Evolutionary conservation across 2,329 filamentous ascomycete genomes (phyloP).

Genomic region (Pleoardoris graminearum): DNA sequence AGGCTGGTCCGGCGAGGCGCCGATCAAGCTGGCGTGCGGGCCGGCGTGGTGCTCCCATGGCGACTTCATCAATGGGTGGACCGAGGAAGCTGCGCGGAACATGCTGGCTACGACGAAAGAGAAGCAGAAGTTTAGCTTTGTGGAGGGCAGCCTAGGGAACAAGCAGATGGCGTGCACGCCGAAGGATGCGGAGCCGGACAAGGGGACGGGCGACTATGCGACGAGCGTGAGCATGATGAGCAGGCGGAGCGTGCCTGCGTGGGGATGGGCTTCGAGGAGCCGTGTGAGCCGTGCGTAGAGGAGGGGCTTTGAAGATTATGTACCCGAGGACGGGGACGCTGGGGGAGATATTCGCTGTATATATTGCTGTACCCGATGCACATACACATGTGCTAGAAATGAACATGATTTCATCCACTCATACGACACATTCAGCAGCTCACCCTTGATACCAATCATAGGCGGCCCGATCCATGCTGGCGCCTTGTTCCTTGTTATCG

Average conservation of each 20-base stretch:
- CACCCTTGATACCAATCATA: no score
- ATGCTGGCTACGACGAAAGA: conserved; percentile 46
- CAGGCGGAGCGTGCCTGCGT: conserved; percentile 14
- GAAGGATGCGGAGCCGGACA: conserved; percentile 47
- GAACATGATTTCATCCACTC: background rate
- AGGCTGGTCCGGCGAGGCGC: conserved; percentile 52
- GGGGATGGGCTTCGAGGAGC: conserved; percentile 14
- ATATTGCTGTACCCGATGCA: conserved; percentile 6
- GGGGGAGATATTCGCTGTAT: background rate
- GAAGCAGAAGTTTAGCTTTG: conserved; percentile 43
- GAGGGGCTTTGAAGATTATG: no score
- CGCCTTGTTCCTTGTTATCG: no score
- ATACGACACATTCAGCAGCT: no score
- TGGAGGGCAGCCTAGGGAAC: conserved; percentile 43
- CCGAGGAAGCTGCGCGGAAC: conserved; percentile 46
- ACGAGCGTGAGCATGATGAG: conserved; percentile 39
- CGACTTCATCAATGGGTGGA: conserved; percentile 56
- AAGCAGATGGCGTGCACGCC: conserved; percentile 40
- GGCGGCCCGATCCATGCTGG: no score
- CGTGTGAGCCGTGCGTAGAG: background rate
- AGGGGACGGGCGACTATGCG: conserved; percentile 50
- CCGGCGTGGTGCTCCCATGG: conserved; percentile 51
- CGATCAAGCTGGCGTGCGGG: conserved; percentile 50
- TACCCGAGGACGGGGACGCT: background rate
- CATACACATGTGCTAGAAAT: background rate